Base-by-base conservation (phyloP, 768 basidiomycete species). In the Zangia roseola region DNA sequence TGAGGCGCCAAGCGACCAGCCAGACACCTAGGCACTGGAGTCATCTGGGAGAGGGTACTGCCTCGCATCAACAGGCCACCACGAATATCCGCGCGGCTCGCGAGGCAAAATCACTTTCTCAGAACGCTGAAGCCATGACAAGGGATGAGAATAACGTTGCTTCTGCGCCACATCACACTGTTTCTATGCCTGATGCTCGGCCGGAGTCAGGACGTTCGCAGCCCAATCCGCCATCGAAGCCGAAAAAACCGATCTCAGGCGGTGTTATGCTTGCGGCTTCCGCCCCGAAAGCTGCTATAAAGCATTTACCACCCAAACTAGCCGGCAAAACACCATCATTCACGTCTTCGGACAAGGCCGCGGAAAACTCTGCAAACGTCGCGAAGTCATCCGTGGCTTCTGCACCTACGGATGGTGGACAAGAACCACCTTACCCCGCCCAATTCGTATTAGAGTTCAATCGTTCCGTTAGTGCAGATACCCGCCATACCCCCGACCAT, bases 21-120 rank as follows among this genome's bases (percentile, higher is more conserved):
- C 56, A 45, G 30, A 45, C 21, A 24, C n/a, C 23, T 10, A 43
- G 42, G 24, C 38, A 54, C 20, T 25, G n/a, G 23, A 42, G 16
- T 12, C 39, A 30, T 43, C 14, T 40, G 2, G 38, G 42, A 42
- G 44, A 39, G 19, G 33, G 26, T 14, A 16, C 16, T 23, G 23
- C 46, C 7, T 45, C 19, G 14, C 71, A 70, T 50, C 62, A 57
- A 35, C 69, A 59, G 26, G 61, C 59, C 10, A 64, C 46, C 37
- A 38, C 58, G 8, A 64, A 71, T 39, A 58, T 70, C n/a, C 58
- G 52, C 26, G 58, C 62, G 16, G 51, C 65, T 45, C 36, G 30
- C 20, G 38, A 54, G 37, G 43, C 45, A n/a, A 43, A 34, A 33
- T 19, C 30, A 12, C 10, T 23, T 14, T 6, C 43, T 7, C 12